Base-by-base conservation (phyloP, 768 basidiomycete genomes). In the Kwoniella sp. region DNA sequence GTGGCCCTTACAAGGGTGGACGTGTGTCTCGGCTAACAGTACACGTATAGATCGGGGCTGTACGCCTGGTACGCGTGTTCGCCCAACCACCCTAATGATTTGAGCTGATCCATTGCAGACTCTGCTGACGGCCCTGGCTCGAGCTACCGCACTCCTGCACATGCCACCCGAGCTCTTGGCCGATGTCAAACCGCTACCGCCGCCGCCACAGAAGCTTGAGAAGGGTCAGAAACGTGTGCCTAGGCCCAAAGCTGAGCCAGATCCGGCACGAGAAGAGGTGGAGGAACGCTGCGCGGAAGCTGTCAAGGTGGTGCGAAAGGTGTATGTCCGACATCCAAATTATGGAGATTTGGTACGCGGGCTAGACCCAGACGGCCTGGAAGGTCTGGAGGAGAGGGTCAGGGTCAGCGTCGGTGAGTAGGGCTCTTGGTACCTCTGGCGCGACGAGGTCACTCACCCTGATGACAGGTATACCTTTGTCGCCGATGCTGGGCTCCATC, bases 401-500 rank as follows among this genome's bases (percentile, higher is more conserved):
- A 80, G 81, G 1, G 78, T 89, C 36, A 79, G 81, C 26, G 80
- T 89, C 37, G 88, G 89, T 87, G 59, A 69, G 81, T 74, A 8
- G n/a, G 8, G 1, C 20, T 43, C 43, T 25, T 37, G 9, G 23
- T 11, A 6, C n/a, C 1, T 17, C 12, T 11, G 23, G 12, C 15
- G 25, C 26, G 27, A n/a, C 36, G 31, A 19, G 17, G 15, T 12
- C 11, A 34, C 60, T 56, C 36, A 38, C 26, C 1, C 20, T 15
- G 33, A n/a, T 27, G 74, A 19, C 49, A 82, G 88, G 88, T 3
- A 82, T 88, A 2, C 91, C 91, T 3, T 75, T 95, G 25, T 84
- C 84, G 62, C 89, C 89, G 5, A 87, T 89, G 60, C 79, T 95
- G 15, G 91, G 91, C 10, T 86, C 86, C 5, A 90, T 90, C 31